These are phyloP conservation scores for Clathrospora elynae DNA, from an alignment of 2,329 filamentous ascomycete genomes.

Conservation along the genomic window DNA sequence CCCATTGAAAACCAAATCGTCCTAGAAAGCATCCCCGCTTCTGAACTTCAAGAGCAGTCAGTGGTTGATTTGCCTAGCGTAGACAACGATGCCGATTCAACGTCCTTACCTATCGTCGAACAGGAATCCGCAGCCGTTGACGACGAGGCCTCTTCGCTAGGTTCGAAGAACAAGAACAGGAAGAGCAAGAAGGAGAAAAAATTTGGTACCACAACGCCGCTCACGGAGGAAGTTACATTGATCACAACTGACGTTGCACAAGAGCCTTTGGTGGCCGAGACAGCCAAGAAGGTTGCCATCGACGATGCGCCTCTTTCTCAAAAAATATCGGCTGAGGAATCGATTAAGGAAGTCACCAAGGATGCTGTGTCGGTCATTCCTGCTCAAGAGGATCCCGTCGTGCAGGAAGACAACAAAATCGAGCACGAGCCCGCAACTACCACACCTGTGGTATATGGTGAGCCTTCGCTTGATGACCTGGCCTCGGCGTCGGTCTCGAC, in stretches of 20 bases:
- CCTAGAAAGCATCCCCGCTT: background rate
- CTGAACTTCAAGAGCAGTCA: slow-evolving; percentile 4
- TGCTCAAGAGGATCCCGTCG: slow-evolving; percentile 1
- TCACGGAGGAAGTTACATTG: slow-evolving; percentile 7
- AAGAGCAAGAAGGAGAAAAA: slow-evolving; percentile 33
- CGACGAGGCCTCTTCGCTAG: slow-evolving; percentile 1
- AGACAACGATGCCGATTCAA: background rate
- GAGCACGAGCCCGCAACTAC: slow-evolving; percentile 12
- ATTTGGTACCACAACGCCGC: slow-evolving; percentile 14
- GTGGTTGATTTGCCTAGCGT: slow-evolving; percentile 5
- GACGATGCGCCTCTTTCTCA: background rate
- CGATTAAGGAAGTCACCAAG: too few relatives aligned
- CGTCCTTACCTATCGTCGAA: slow-evolving; percentile 16
- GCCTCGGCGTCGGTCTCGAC: slow-evolving; percentile 15
- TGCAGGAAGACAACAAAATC: slow-evolving; percentile 4
- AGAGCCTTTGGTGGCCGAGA: background rate
- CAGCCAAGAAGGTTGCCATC: background rate
- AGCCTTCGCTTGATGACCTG: slow-evolving; percentile 11
- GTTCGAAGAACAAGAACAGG: slow-evolving; percentile 23
- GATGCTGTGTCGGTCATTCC: background rate
- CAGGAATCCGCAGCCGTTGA: slow-evolving; percentile 8
- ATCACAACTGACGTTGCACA: slow-evolving; percentile 1
- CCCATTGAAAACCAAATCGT: background rate
- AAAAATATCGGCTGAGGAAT: background rate
- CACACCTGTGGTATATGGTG: slow-evolving; percentile 13